Percentiles rank a stretch among this genome's conserved stretches.
These are phyloP conservation scores for Podospora fimiseda DNA, from an alignment of 495 filamentous ascomycete genomes.

Conservation along the genomic window DNA sequence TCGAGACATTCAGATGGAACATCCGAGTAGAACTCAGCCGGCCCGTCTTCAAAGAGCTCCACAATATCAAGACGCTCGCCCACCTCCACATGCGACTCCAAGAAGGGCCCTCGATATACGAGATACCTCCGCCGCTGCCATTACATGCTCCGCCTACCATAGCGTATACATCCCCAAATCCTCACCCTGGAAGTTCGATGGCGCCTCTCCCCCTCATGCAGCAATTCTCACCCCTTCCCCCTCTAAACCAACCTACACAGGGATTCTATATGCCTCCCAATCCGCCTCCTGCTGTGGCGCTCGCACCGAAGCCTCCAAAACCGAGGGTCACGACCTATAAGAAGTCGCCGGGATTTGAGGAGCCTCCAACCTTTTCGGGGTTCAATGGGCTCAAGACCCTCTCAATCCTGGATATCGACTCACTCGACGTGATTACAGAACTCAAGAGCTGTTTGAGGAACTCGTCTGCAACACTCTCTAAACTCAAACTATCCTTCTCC, in stretches of 20 bases:
- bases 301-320: conserved; percentile 21
- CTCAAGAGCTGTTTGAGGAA: conserved; percentile 46
- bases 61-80: conserved; percentile 45
- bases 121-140: conserved; percentile 37
- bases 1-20: conserved; percentile 60
- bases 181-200: conserved; percentile 2
- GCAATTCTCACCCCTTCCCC: conserved; percentile 3
- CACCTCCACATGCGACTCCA: conserved; percentile 54
- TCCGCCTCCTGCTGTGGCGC: conserved; percentile 11
- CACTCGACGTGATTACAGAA: conserved; percentile 48
- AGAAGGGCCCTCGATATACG: conserved; percentile 42
- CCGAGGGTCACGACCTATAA: conserved; percentile 13
- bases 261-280: conserved; percentile 21
- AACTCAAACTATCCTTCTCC: conserved; percentile 54
- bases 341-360: conserved; percentile 13
- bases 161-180: background rate
- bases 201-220: conserved; percentile 8
- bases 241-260: conserved; percentile 11
- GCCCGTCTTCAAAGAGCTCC: conserved; percentile 50
- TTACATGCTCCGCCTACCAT: conserved; percentile 6
- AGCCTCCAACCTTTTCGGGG: conserved; percentile 47
- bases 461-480: conserved; percentile 44
- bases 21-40: conserved; percentile 55
- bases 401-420: conserved; percentile 51
- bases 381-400: conserved; percentile 51